These are phyloP conservation scores for Debaryomyces castellii DNA, from an alignment of 805 yeast genomes.

Conservation along the genomic window DNA sequence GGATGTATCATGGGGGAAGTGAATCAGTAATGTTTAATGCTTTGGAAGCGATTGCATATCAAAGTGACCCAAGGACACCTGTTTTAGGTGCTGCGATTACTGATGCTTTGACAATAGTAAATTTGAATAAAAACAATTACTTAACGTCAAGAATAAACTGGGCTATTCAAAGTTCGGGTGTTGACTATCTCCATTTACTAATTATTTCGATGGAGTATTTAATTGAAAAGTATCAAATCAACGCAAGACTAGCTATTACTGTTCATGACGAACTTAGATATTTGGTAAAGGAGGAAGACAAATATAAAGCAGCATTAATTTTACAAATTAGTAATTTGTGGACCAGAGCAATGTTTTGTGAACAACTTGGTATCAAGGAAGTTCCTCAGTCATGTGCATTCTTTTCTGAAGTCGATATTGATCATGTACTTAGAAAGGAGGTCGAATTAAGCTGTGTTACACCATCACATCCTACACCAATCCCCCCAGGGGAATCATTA, in stretches of 20 bases:
- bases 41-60: slow-evolving; percentile 82
- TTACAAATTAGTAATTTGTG: slow-evolving; percentile 88
- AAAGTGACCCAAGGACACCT: slow-evolving; percentile 81
- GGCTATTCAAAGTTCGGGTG: slow-evolving; percentile 98
- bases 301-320: slow-evolving; percentile 74
- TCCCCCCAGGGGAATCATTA: slow-evolving; percentile 77
- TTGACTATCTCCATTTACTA: slow-evolving; percentile 86
- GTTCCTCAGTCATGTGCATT: slow-evolving; percentile 95
- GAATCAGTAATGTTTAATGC: slow-evolving; percentile 91
- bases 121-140: slow-evolving; percentile 64
- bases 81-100: slow-evolving; percentile 93
- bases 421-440: slow-evolving; percentile 84
- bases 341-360: slow-evolving; percentile 95
- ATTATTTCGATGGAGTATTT: slow-evolving; percentile 87
- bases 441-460: slow-evolving; percentile 91
- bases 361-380: slow-evolving; percentile 84
- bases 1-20: slow-evolving; percentile 80
- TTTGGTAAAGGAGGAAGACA: slow-evolving; percentile 69
- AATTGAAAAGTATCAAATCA: slow-evolving; percentile 57
- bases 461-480: slow-evolving; percentile 73
- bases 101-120: slow-evolving; percentile 65
- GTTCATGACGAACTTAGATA: slow-evolving; percentile 96
- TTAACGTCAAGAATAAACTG: slow-evolving; percentile 92
- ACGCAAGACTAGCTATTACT: slow-evolving; percentile 79
- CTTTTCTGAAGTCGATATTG: slow-evolving; percentile 91